Base-by-base conservation (phyloP, 371 early-diverging fungal species). In the Cokeromyces recurvatus region DNA sequence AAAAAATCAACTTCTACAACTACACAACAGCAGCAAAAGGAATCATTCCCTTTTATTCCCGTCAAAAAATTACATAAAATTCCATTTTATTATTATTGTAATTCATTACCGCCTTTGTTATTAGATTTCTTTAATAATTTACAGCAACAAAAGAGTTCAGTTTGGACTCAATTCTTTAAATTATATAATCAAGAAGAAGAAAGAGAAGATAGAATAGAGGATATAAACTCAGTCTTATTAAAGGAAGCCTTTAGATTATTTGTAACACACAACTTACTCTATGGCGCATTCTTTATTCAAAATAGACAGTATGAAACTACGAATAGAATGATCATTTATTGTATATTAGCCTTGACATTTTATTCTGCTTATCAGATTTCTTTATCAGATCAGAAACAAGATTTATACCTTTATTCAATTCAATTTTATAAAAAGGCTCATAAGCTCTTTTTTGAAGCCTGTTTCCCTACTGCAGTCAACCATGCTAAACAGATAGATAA, bases 71-170 rank as follows among this genome's bases (percentile, higher is more conserved):
- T n/a, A n/a, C n/a, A n/a, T n/a, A n/a, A n/a, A n/a, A n/a, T n/a
- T n/a, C n/a, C n/a, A n/a, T n/a, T n/a, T n/a, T n/a, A n/a, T n/a
- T n/a, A n/a, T n/a, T n/a, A n/a, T n/a, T n/a, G n/a, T n/a, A n/a
- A n/a, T n/a, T 57, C 46, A n/a, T 20, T 57, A 17, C 51, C 60
- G 10, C 67, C 67, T 29, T 50, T 71, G n/a, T 25, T 66, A 25
- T 57, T 61, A 40, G 67, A 64, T 22, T 66, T 64, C 32, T 67
- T 57, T 50, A 55, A 64, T 37, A 22, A 54, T 11, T 55, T 65
- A 9, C 45, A 54, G 4, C 67, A 64, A 23, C 64, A 67, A 0
- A 38, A 45, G 12, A 36, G 46, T 2, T 59, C 64, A 25, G 64
- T 64, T 67, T 32, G 11, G 5, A 27, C 5, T 27, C 29, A 7